Base-by-base conservation (phyloP, 805 yeast genomes). In the Hanseniaspora osmophila region DNA sequence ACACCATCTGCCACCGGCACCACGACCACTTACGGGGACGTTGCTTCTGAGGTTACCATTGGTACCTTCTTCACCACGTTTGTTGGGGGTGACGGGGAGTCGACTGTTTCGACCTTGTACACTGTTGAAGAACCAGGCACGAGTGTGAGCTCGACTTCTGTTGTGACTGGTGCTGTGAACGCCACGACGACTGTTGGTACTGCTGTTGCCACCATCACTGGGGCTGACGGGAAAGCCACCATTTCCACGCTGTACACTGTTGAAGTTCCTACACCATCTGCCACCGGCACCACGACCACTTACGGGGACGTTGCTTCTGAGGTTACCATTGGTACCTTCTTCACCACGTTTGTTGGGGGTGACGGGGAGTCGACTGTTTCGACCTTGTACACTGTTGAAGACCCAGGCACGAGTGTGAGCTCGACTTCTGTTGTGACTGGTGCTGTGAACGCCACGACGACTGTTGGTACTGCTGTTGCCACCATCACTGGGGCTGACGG, bases 401-500 rank as follows among this genome's bases (percentile, higher is more conserved):
- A n/a, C n/a, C n/a, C n/a, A n/a, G n/a, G n/a, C n/a, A n/a, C n/a
- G n/a, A n/a, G 30, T 16, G 19, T 32, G 18, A 37, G 44, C 15
- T 12, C 47, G 13, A 16, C 48, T 7, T 18, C 30, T 19, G 33
- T 10, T 30, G 33, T 10, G 33, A 12, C 50, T 33, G 22, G 40
- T 18, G 37, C 17, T 39, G 41, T 33, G 43, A n/a, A 29, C 38
- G 48, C 40, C 43, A 27, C 46, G 37, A 32, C 41, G 9, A 18
- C 45, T 40, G 40, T n/a, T 6, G 44, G 29, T n/a, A 37, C 42
- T 11, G 35, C 19, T 37, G 47, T 49, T 51, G 43, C 51, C 48
- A 48, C 60, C 59, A 49, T 52, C 57, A 50, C 54, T 53, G 53
- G 49, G 56, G 45, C 48, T 58, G 43, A 57, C 62, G 48, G 57